Base-by-base conservation (phyloP, 2,329 filamentous ascomycete species). In the Dactylellina cionopaga region DNA sequence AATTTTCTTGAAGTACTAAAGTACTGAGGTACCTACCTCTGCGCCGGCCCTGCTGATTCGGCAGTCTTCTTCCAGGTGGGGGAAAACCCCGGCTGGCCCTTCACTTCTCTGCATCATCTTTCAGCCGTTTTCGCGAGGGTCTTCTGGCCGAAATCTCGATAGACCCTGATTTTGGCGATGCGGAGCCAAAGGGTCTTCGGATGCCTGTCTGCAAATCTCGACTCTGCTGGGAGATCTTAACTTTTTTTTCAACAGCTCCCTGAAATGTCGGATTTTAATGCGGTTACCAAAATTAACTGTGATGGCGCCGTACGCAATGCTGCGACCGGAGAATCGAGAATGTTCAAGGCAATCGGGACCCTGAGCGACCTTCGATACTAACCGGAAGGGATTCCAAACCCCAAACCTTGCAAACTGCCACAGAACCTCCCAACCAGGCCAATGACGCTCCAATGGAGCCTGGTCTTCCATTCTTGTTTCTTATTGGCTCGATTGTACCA, bases 291-390 rank as follows among this genome's bases (percentile, higher is more conserved):
- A 13, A 15, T 37, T 33, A 25, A 22, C 17, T 56, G 52, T 65
- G 49, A 55, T 29, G 27, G 51, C 41, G 31, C 44, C 29, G 39
- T 52, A 56, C 51, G 56, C 63, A 68, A 59, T 68, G 15, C 46
- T 52, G 44, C 44, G 56, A 41, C 58, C 51, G 35, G 58, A 51
- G 58, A 71, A 71, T 71, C 65, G 65, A 71, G 56, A 51, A 63
- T 56, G 41, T 27, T 63, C 15, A 46, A 43, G 65, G 65, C 65
- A 44, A 71, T 71, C 65, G 65, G 54, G 66, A 64, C 58, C 66
- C 58, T 71, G 52, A 55, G 51, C 41, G 13, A 29, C 17, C 22
- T 27, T 22, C 13, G 9, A 46, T 11, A 9, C 49, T 39, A 44
- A 33, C 51, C 15, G 15, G 19, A 41, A 37, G 24, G 19, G 27